Percentiles rank a stretch among this genome's conserved stretches.
These are phyloP conservation scores for Peronosclerospora sorghi DNA, from an alignment of 352 stramenopile species.

Conservation along the genomic window DNA sequence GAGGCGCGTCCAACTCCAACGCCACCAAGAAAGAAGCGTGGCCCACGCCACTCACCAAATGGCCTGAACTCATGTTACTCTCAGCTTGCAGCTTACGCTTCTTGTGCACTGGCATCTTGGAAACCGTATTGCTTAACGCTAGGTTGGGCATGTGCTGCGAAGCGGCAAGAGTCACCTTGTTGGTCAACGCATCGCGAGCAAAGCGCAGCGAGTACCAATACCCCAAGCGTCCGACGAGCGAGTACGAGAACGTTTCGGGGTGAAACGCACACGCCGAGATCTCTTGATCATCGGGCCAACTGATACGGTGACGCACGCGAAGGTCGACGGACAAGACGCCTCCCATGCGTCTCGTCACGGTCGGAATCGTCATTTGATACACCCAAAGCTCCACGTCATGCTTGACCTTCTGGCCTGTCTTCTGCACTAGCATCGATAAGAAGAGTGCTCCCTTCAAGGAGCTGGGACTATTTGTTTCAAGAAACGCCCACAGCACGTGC, in stretches of 20 bases:
- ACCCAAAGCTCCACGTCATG: conserved; percentile 40
- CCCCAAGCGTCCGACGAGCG: conserved; percentile 43
- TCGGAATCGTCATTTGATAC: conserved; percentile 34
- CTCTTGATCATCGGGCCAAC: conserved; percentile 17
- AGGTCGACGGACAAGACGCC: conserved; percentile 23
- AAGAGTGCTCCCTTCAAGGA: conserved; percentile 50
- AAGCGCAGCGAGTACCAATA: conserved; percentile 44
- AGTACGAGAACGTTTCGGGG: conserved; percentile 61
- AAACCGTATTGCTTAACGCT: conserved; percentile 10
- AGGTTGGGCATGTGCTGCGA: conserved; percentile 35
- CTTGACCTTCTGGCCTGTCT: conserved; percentile 14
- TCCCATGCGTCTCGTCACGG: conserved; percentile 21
- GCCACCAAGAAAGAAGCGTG: conserved; percentile 52
- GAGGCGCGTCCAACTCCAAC: conserved; percentile 19
- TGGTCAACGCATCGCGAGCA: conserved; percentile 34
- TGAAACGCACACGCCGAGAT: conserved; percentile 49
- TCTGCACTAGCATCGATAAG: conserved; percentile 46
- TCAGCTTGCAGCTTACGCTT: conserved; percentile 47
- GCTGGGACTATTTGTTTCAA: conserved; percentile 46
- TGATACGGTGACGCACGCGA: conserved; percentile 23
- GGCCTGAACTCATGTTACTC: conserved; percentile 14
- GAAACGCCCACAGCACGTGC: conserved; percentile 35
- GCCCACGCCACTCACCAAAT: conserved; percentile 30
- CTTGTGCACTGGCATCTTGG: conserved; percentile 31
- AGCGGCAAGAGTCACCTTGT: conserved; percentile 27